Evolutionary conservation across 2,329 filamentous ascomycete species (phyloP), one percentile per base, ranked within the genome.

Genomic region (Akanthomyces dipterigenus): DNA sequence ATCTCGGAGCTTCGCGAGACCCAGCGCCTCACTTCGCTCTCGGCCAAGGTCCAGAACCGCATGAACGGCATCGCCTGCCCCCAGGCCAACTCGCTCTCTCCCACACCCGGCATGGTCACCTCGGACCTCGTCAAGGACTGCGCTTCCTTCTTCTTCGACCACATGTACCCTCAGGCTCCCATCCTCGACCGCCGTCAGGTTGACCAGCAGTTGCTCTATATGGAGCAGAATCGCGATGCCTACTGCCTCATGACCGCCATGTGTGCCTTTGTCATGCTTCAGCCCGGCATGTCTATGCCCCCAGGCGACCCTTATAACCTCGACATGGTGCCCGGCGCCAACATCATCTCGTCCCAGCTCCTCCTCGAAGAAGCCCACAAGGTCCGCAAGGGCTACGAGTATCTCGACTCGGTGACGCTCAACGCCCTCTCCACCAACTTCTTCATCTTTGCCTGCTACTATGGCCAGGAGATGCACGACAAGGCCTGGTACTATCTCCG

Each of bases 401-500:
- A 85, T 64, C 76, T 83, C 36, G 82, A 84, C 56, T 75, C 75
- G 16, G 80, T 85, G 8, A 83, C 78, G 9, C 71, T 82, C 62
- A 84, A 85, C 67, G 82, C 77, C 49, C 72, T 90, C 14, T 84
- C 87, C 62, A 91, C 88, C n/a, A 91, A 88, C 59, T 91, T 90
- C 73, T 92, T 93, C 71, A 72, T 93, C 28, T 92, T 90, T 67
- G 88, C 84, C 42, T 88, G 87, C 62, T 85, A 88, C 70, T 88
- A 88, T 63, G 87, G 85, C 42, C 76, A 90, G 51, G 88, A 91
- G 64, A 80, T 87, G 70, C 88, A 92, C 70, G 86, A 89, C 64
- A 86, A 87, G 71, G 89, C 89, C 1, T 93, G 90, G 89, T 92
- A 87, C 69, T 86, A 91, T 70, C 77, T 93, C 11, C 85, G 89